Percentiles rank a stretch among this genome's conserved stretches.
Conservation (phyloP, 164 flowering plant species). For the Santalum album region DNA sequence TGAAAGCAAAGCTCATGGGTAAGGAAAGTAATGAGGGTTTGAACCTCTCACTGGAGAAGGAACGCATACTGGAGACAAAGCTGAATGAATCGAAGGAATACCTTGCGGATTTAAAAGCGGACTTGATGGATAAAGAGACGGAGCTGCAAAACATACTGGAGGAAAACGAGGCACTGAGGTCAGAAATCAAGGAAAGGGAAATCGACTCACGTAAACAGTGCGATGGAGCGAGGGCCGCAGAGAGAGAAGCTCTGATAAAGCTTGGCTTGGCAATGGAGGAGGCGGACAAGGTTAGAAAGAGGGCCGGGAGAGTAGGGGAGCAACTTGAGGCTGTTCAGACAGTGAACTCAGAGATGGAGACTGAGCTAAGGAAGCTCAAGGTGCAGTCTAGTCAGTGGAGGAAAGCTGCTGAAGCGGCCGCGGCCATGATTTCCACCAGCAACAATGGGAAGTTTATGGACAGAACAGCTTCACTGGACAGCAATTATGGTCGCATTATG, state of each 20-base stretch:
- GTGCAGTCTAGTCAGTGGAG: slow-evolving; percentile 98
- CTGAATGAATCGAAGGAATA: slow-evolving; percentile 26
- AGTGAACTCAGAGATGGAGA: slow-evolving; percentile 64
- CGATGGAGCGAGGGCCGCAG: slow-evolving; percentile 32
- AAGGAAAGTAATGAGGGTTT: slow-evolving; percentile 74
- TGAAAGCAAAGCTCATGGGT: slow-evolving; percentile 66
- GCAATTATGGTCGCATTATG: slow-evolving; percentile 26
- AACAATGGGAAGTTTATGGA: slow-evolving; percentile 56
- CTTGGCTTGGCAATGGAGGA: slow-evolving; percentile 52
- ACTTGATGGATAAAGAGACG: slow-evolving; percentile 64
- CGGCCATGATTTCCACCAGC: slow-evolving; percentile 67
- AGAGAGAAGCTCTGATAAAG: slow-evolving; percentile 53
- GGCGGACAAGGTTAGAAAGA: slow-evolving; percentile 50
- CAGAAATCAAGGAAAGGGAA: slow-evolving; percentile 34
- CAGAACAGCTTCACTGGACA: slow-evolving; percentile 61
- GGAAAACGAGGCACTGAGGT: slow-evolving; percentile 60
- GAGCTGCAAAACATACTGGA: slow-evolving; percentile 50
- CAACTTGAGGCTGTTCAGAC: slow-evolving; percentile 77
- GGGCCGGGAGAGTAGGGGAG: slow-evolving; percentile 46
- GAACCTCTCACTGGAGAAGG: slow-evolving; percentile 20
- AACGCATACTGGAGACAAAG: slow-evolving; percentile 31
- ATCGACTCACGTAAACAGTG: slow-evolving; percentile 16
- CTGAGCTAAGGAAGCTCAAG: slow-evolving; percentile 71
- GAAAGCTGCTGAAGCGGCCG: slow-evolving; percentile 97
- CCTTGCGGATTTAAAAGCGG: slow-evolving; percentile 40